Base-by-base conservation (phyloP, 495 filamentous ascomycete species). In the Chaetomium tenue region DNA sequence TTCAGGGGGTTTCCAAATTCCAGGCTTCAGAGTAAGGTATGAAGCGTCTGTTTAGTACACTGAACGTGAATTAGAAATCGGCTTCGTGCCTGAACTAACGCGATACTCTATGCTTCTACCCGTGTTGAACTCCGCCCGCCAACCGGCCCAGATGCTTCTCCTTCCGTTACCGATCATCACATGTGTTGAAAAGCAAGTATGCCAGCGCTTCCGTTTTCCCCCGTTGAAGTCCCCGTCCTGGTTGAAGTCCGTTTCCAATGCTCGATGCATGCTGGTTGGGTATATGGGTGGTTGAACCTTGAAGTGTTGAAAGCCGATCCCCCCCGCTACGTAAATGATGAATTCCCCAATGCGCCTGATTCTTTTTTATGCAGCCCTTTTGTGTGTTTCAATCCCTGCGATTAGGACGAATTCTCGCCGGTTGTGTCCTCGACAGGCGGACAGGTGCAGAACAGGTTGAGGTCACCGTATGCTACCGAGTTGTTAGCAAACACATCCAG, bases 371-470 rank as follows among this genome's bases (percentile, higher is more conserved):
- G 23, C 22, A 16, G 3, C n/a, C 30, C 26, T 5, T 16, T 8
- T 5, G 25, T 52, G 50, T 30, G 23, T 52, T 28, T 52, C 23
- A 18, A 28, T 28, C 1, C 13, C 28, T 58, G 18, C 30, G n/a
- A 12, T 6, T 22, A 42, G n/a, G 30, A 6, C 16, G 12, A 20
- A 7, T 2, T 9, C 26, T 60, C 73, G 26, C 70, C 74, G 7
- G 79, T 82, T 26, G 79, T 82, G 54, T 84, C 78, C 70, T 91
- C 88, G 13, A 97, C 91, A 0, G 95, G 93, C 30, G 89, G 87
- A 75, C 94, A 98, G 15, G 92, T 96, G 77, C 92, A 96, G 82
- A 97, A 96, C 63, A 97, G 85, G 80, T 98, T 95, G 70, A 89
- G 84, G 75, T 97, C 93, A 66, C 93, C 93, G 68, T 90, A 96